Evolutionary conservation across 78 protist genomes (phyloP).

Genomic region (Dictyostelium firmibasis): DNA sequence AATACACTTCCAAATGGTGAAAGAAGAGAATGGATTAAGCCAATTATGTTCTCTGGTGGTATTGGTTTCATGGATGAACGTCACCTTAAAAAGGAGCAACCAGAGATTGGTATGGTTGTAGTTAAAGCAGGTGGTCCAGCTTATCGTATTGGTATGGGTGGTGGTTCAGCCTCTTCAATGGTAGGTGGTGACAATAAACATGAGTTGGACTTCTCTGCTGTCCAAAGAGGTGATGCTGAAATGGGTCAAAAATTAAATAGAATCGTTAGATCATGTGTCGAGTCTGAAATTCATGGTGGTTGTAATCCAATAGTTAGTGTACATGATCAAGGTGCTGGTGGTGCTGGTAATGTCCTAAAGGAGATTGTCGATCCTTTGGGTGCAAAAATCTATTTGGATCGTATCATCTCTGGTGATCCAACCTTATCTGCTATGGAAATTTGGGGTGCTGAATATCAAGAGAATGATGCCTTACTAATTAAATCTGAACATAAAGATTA

Average conservation of each 20-base stretch:
- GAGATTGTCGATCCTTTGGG: slow-evolving; percentile 90
- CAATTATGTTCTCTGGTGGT: slow-evolving; percentile 97
- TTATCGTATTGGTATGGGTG: slow-evolving; percentile 95
- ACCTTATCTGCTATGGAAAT: slow-evolving; percentile 89
- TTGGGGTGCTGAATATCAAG: slow-evolving; percentile 96
- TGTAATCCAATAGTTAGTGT: slow-evolving; percentile 91
- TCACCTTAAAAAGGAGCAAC: slow-evolving; percentile 71
- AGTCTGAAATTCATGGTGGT: slow-evolving; percentile 69
- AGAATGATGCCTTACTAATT: slow-evolving; percentile 85
- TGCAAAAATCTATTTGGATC: slow-evolving; percentile 71
- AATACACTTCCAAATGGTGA: slow-evolving; percentile 64
- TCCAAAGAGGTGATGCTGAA: slow-evolving; percentile 97
- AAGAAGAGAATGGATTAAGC: slow-evolving; percentile 94
- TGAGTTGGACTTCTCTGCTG: slow-evolving; percentile 94
- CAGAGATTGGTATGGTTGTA: slow-evolving; percentile 85
- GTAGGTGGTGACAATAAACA: slow-evolving; percentile 83
- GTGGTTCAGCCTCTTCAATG: slow-evolving; percentile 95
- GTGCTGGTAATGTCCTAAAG: slow-evolving; percentile 90
- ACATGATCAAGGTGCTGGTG: slow-evolving; percentile 95
- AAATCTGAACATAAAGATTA: slow-evolving; percentile 15
- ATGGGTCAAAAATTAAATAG: slow-evolving; percentile 93
- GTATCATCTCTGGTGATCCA: slow-evolving; percentile 73
- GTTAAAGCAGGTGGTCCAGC: slow-evolving; percentile 97
- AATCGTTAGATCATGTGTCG: slow-evolving; percentile 90
- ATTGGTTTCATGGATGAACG: slow-evolving; percentile 86